Conservation (phyloP, 768 basidiomycete species). For the Boletus rubescentipes region DNA sequence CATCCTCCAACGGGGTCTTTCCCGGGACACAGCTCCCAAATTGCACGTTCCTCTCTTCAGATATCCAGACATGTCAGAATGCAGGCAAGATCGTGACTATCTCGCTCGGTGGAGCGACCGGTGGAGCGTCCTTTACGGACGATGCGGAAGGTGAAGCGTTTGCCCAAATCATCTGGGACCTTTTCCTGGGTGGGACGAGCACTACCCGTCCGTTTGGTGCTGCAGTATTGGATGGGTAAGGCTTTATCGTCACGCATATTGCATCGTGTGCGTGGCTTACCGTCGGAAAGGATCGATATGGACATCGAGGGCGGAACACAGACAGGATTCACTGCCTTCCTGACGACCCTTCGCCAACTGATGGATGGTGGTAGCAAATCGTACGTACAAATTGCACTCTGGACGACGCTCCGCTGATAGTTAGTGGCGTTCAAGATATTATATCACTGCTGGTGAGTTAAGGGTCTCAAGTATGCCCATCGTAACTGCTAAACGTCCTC, state of each 20-base stretch:
- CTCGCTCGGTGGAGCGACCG: constrained; percentile 64
- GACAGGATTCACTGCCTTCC: constrained; percentile 33
- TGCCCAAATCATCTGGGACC: constrained; percentile 64
- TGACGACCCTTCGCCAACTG: constrained; percentile 29
- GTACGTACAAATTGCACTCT: constrained; percentile 13
- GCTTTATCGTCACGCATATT: background rate
- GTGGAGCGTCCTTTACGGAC: constrained; percentile 57
- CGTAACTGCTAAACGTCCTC: background rate
- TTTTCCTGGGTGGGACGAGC: constrained; percentile 68
- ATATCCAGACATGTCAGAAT: constrained; percentile 63
- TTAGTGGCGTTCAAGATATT: constrained; percentile 33
- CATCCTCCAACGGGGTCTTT: constrained; percentile 54
- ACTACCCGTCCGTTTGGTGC: constrained; percentile 67
- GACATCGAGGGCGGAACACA: constrained; percentile 48
- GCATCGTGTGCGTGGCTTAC: background rate
- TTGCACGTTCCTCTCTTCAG: constrained; percentile 58
- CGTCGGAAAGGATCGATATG: constrained; percentile 38
- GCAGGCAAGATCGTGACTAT: constrained; percentile 63
- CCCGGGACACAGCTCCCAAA: constrained; percentile 62
- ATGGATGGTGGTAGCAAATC: constrained; percentile 29
- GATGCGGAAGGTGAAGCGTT: constrained; percentile 58
- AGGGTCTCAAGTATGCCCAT: background rate
- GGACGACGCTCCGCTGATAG: constrained; percentile 1
- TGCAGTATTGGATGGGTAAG: constrained; percentile 71
- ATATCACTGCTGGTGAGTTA: constrained; percentile 39